phyloP scores from a whole-genome alignment of 768 basidiomycete species.

The Ephemerocybe angulata region DNA sequence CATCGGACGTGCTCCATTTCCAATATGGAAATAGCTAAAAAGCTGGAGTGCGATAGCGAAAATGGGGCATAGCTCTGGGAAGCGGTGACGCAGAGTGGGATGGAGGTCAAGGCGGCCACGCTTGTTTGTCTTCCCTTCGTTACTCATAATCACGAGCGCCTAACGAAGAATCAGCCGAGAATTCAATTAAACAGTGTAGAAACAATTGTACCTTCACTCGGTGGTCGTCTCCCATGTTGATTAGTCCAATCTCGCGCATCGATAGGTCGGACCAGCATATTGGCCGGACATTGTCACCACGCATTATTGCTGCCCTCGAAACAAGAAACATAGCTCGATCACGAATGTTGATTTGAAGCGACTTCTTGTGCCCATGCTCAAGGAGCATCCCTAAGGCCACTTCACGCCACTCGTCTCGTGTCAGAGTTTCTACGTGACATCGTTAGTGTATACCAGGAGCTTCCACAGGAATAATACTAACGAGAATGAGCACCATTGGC shows the following conservation, averaged over 20 bases:
- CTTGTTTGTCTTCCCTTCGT: background rate
- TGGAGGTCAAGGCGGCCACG: background rate
- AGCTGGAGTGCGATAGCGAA: background rate
- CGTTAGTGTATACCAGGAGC: background rate
- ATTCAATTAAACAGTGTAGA: background rate
- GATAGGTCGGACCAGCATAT: background rate
- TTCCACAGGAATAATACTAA: background rate
- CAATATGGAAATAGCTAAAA: background rate
- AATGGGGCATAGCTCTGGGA: background rate
- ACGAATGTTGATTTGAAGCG: background rate
- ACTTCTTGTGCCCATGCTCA: background rate
- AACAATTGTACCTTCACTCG: background rate
- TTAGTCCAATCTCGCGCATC: background rate
- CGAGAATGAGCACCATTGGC: background rate
- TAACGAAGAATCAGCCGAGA: background rate
- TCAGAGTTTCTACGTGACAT: background rate
- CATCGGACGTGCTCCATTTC: background rate
- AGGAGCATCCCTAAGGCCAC: background rate
- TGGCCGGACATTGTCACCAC: background rate
- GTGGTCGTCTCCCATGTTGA: background rate
- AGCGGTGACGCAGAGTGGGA: background rate
- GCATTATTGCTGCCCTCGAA: background rate
- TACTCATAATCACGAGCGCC: background rate
- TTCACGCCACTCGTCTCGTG: background rate
- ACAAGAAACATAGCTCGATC: background rate